Base-by-base conservation (phyloP, 257 asterid genomes). In the Penstemon eatonii region DNA sequence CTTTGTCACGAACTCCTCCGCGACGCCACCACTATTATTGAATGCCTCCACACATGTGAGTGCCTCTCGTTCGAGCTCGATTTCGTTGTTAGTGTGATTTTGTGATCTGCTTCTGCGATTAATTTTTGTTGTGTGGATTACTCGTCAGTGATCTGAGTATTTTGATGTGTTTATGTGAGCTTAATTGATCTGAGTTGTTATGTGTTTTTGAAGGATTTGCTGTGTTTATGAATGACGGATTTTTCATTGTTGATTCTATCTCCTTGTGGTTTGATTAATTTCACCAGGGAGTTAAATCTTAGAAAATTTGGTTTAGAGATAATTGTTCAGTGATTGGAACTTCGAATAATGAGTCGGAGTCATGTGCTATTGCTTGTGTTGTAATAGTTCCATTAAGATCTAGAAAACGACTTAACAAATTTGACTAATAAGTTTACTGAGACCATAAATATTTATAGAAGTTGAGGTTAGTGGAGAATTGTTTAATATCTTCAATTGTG, bases 1-100 rank as follows among this genome's bases (percentile, higher is more conserved):
- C 86, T 93, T 73, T 93, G 99, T 74, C 78, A 81, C 77, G 87
- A 83, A 78, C 96, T 93, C 68, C 76, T 90, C 78, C 86, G 92
- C 65, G 94, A 87, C 70, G 99, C 99, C 60, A 93, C 99, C 41
- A 93, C 97, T 39, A 89, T 93, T 66, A 87, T 91, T 51, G 99
- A 93, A 74, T 93, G 99, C 75, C 97, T 93, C 54, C 99, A 93
- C 79, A 93, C 99, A 64, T 93, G 99, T 93, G 66, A 85, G 92
- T 78, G 67, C 55, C 56, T 39, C 41, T 49, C 50, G 38, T 15
- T 25, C 19, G 61, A 58, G 37, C 9, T 36, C 13, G 44, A 33
- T 8, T 58, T 57, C 5, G n/a, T 61, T 61, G 54, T 3, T 8
- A 43, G 51, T 13, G 3, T 63, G 60, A 45, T 15, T 67, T 12